Evolutionary conservation across 1,284 basidiomycete genomes (phyloP).

Genomic region (Tausonia pullulans): DNA sequence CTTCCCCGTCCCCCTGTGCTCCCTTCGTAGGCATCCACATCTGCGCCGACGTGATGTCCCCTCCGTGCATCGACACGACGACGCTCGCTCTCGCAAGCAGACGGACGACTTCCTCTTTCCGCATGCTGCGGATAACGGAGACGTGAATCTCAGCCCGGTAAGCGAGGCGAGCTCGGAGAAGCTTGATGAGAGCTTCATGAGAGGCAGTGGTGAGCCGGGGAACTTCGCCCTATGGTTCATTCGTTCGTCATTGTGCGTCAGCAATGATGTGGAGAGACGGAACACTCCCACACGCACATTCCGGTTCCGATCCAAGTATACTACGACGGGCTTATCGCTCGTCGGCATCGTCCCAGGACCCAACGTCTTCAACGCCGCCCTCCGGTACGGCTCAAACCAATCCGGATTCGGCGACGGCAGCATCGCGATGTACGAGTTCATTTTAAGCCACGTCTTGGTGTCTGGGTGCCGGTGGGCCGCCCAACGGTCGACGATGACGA

Average conservation of each 20-base stretch:
- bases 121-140: conserved; percentile 24
- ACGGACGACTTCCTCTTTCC: conserved; percentile 23
- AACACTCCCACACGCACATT: neutral
- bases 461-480: conserved; percentile 23
- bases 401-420: conserved; percentile 17
- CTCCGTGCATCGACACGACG: neutral
- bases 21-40: neutral
- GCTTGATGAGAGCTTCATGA: conserved; percentile 24
- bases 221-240: conserved; percentile 19
- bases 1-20: neutral
- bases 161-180: conserved; percentile 25
- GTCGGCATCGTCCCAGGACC: conserved; percentile 19
- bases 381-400: conserved; percentile 26
- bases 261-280: neutral
- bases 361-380: conserved; percentile 22
- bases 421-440: conserved; percentile 27
- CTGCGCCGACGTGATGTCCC: neutral
- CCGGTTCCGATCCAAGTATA: conserved; percentile 27
- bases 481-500: conserved; percentile 32
- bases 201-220: conserved; percentile 21
- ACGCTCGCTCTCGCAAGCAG: conserved; percentile 23
- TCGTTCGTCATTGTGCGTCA: neutral
- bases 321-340: conserved; percentile 26
- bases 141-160: conserved; percentile 30
- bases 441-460: conserved; percentile 19